Evolutionary conservation across 2,329 filamentous ascomycete species (phyloP).

Genomic region (Botrytis paeoniae): DNA sequence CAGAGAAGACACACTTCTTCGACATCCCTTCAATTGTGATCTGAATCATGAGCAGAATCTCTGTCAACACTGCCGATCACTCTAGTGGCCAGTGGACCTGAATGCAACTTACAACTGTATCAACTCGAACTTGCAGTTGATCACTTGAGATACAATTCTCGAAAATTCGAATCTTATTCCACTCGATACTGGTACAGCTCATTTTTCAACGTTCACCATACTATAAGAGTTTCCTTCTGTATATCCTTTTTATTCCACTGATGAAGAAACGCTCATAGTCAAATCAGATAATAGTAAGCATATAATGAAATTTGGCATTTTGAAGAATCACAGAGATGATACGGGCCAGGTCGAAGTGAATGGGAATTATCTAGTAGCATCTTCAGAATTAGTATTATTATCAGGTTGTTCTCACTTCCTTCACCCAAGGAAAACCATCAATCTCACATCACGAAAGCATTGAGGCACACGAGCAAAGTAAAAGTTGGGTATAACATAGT

Average conservation of each 20-base stretch:
- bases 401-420: too few relatives aligned
- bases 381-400: neutral
- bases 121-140: neutral
- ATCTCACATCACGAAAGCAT: neutral
- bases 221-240: neutral
- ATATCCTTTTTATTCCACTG: neutral
- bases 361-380: neutral
- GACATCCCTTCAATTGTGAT: neutral
- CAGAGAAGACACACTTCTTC: neutral
- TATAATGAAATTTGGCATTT: neutral
- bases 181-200: too few relatives aligned
- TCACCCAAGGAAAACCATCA: neutral
- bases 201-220: neutral
- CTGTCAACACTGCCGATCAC: neutral
- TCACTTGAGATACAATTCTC: too few relatives aligned
- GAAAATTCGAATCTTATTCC: too few relatives aligned
- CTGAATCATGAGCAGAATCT: neutral
- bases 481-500: conserved; percentile 26
- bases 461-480: neutral
- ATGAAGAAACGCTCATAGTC: neutral
- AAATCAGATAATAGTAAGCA: neutral
- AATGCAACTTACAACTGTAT: neutral
- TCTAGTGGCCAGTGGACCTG: too few relatives aligned
- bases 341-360: neutral
- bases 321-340: neutral